Evolutionary conservation across 2,329 filamentous ascomycete species (phyloP).

Genomic region (Ophiostoma fasciatum): DNA sequence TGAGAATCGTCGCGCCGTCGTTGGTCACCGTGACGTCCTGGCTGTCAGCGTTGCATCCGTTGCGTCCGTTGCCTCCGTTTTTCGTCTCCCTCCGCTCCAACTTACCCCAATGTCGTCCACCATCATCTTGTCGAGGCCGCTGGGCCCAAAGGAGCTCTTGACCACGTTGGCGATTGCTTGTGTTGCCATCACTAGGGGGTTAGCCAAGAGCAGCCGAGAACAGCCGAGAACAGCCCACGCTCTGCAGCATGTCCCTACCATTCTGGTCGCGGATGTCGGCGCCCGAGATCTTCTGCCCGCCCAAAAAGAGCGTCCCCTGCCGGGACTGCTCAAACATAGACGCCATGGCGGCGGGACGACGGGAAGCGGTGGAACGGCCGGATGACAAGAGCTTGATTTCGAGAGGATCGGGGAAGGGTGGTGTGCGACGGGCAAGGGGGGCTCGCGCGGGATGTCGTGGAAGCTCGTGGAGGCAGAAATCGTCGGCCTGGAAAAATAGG

Average conservation of each 20-base stretch:
- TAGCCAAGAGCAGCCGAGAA: too few species aligned
- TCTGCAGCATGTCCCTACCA: constrained; percentile 33
- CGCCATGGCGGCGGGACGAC: constrained; percentile 56
- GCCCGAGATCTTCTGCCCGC: constrained; percentile 93
- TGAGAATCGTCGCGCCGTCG: constrained; percentile 93
- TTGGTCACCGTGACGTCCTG: constrained; percentile 98
- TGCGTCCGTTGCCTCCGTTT: too few species aligned
- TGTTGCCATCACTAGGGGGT: constrained; percentile 71
- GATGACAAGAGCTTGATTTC: too few species aligned
- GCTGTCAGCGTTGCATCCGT: constrained; percentile 2
- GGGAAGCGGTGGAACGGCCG: too few species aligned
- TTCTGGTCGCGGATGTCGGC: constrained; percentile 96
- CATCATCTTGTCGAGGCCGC: constrained; percentile 99
- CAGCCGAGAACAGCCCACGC: neutral
- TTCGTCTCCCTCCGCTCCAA: too few species aligned
- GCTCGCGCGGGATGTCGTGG: neutral
- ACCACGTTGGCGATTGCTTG: constrained; percentile 98
- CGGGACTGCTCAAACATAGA: constrained; percentile 92
- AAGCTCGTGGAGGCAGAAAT: neutral
- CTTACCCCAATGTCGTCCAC: constrained; percentile 94
- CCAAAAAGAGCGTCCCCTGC: constrained; percentile 92
- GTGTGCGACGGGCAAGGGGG: too few species aligned
- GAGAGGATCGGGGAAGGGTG: too few species aligned
- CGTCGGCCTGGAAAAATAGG: constrained; percentile 6
- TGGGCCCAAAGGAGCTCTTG: constrained; percentile 96